Conservation (phyloP, 2,329 filamentous ascomycete genomes). For the Westerdykella sp. region DNA sequence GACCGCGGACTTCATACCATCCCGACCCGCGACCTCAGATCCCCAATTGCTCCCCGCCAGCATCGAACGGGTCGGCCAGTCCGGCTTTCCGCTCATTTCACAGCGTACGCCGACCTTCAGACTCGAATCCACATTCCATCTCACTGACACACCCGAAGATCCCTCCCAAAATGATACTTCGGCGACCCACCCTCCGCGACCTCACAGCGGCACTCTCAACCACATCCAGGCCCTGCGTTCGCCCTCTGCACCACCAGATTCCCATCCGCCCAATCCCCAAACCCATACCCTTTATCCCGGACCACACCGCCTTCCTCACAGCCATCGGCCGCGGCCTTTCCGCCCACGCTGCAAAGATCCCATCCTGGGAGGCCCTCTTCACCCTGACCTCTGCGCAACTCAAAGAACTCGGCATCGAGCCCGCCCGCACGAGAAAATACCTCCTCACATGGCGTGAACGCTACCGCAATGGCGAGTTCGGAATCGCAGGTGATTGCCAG, state of each 20-base stretch:
- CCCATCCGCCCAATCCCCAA: slow-evolving; percentile 50
- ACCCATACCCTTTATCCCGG: slow-evolving; percentile 79
- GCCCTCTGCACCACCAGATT: slow-evolving; percentile 37
- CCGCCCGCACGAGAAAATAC: slow-evolving; percentile 73
- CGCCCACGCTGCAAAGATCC: slow-evolving; percentile 78
- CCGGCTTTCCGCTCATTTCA: no score
- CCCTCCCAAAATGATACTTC: slow-evolving; percentile 29
- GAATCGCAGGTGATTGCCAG: slow-evolving; percentile 74
- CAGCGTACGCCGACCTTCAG: no score
- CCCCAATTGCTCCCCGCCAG: no score
- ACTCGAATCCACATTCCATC: no score
- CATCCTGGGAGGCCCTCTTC: slow-evolving; percentile 87
- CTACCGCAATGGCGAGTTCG: slow-evolving; percentile 70
- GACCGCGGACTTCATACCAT: no score
- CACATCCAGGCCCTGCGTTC: slow-evolving; percentile 19
- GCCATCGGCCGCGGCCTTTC: slow-evolving; percentile 84
- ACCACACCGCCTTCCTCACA: slow-evolving; percentile 77
- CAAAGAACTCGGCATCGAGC: slow-evolving; percentile 75
- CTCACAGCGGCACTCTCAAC: slow-evolving; percentile 21
- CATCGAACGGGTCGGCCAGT: no score
- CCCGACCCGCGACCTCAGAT: no score
- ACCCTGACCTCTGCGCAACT: slow-evolving; percentile 70
- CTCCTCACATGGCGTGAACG: slow-evolving; percentile 81
- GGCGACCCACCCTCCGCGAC: slow-evolving; percentile 28
- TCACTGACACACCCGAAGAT: no score